Base-by-base conservation (phyloP, 768 basidiomycete species). In the Postia placenta region DNA sequence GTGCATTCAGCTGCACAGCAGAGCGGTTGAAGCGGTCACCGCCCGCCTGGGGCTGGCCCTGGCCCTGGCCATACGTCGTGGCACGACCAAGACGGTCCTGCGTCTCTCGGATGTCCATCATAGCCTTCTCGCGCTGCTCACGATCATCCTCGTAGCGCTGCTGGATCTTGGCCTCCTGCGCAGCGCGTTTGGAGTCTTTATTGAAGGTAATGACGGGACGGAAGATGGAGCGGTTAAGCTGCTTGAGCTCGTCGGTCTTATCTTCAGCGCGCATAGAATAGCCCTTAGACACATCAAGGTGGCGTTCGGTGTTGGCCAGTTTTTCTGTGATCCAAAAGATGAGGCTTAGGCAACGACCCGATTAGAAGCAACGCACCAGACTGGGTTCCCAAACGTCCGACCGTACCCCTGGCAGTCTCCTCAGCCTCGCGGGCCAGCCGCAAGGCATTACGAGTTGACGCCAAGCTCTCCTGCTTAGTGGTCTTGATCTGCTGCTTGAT, bases 141-240 rank as follows among this genome's bases (percentile, higher is more conserved):
- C 85, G 80, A 60, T 97, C 93, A 22, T 92, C 87, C 7, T 92
- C 85, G 60, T 94, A 94, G 12, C 92, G 91, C 42, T 81, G 69
- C 65, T 83, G 79, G 20, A 96, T 72, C 62, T 92, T 89, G 25
- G 80, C 79, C 61, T 96, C 92, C 58, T 92, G 83, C 12, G 87
- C 90, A 4, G 80, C 79, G 42, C 92, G 88, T 67, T 97, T 98
- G 15, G 75, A 77, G 30, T 92, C 85, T 67, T 96, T 99, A 74
- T 97, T 95, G 67, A 87, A 95, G 0, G 85, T 84, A 56, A 96
- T 83, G 49, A 81, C 92, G 7, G 91, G 94, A 42, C 85, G 80
- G 74, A 99, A 97, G 64, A 99, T 98, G 33, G 91, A 93, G 27
- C 83, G 80, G 67, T 97, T 97, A 48, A 99, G 81, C 63, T 93